phyloP scores from a whole-genome alignment of 352 stramenopile species.

The Phytophthora crassamura region DNA sequence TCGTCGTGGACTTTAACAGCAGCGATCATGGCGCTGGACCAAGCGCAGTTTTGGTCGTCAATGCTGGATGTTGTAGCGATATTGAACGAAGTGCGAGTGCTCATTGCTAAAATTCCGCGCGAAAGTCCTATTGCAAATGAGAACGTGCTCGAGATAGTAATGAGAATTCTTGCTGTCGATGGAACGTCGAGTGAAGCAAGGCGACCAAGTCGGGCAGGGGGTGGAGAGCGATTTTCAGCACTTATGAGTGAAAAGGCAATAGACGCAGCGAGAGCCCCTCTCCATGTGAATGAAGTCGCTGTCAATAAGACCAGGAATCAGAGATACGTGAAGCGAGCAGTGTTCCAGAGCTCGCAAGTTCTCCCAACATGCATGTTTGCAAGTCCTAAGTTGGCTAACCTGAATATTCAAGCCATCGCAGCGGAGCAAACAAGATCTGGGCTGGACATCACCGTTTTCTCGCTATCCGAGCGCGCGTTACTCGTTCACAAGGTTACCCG shows the following conservation, averaged over 20 bases:
- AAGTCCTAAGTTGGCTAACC: no score
- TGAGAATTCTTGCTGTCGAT: conserved; percentile 13
- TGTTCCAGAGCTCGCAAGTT: background rate
- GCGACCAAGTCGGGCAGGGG: background rate
- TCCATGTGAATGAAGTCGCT: background rate
- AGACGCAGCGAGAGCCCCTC: background rate
- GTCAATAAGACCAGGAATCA: background rate
- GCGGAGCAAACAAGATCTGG: background rate
- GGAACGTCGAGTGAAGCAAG: background rate
- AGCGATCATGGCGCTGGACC: background rate
- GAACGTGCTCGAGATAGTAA: conserved; percentile 9
- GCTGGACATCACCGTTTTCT: conserved; percentile 9
- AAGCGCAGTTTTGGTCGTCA: background rate
- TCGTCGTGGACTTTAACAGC: conserved; percentile 7
- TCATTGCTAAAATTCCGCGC: conserved; percentile 9
- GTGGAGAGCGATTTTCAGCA: background rate
- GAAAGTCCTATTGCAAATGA: background rate
- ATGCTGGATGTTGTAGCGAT: conserved; percentile 2
- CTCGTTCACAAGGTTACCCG: conserved; percentile 29
- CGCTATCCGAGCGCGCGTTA: conserved; percentile 8
- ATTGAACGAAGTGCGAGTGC: conserved; percentile 8
- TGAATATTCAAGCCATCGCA: background rate
- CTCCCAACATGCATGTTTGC: background rate
- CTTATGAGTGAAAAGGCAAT: conserved; percentile 2
- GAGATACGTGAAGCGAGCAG: conserved; percentile 3